Percentiles rank a stretch among this genome's conserved stretches.
phyloP scores from a whole-genome alignment of 148 eudicot genomes.

The Spergularia bocconei region DNA sequence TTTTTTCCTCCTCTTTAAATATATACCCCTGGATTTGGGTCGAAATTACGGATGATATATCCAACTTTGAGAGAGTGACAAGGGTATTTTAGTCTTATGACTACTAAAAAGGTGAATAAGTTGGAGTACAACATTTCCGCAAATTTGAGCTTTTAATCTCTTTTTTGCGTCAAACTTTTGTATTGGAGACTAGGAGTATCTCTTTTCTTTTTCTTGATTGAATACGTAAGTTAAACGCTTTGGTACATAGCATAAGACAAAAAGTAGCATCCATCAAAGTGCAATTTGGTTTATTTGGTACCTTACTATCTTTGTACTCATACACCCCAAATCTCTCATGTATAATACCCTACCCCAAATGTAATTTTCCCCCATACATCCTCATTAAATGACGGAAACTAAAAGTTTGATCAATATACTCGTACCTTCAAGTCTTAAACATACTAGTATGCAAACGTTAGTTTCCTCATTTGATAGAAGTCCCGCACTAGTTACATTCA shows the following conservation, averaged over 20 bases:
- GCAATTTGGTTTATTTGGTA: slow-evolving; percentile 6
- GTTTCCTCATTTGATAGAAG: too few relatives aligned
- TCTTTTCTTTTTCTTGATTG: background rate
- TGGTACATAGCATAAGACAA: slow-evolving; percentile 26
- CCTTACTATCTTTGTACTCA: slow-evolving; percentile 17
- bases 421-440: too few relatives aligned
- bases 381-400: too few relatives aligned
- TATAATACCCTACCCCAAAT: background rate
- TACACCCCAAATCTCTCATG: slow-evolving; percentile 14
- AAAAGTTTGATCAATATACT: too few relatives aligned
- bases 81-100: slow-evolving; percentile 17
- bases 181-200: background rate
- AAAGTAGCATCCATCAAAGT: slow-evolving; percentile 22
- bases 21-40: slow-evolving; percentile 17
- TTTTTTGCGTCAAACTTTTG: background rate
- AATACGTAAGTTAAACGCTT: slow-evolving; percentile 16
- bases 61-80: background rate
- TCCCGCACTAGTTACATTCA: too few relatives aligned
- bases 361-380: too few relatives aligned
- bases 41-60: background rate
- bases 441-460: too few relatives aligned
- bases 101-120: background rate
- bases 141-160: background rate
- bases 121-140: background rate
- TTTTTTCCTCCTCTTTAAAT: background rate